A percentile compares a stretch with the other conserved stretches of the same genome.
phyloP scores from a whole-genome alignment of 2,329 filamentous ascomycete genomes.

The Graphiopsis chlorocephala region DNA sequence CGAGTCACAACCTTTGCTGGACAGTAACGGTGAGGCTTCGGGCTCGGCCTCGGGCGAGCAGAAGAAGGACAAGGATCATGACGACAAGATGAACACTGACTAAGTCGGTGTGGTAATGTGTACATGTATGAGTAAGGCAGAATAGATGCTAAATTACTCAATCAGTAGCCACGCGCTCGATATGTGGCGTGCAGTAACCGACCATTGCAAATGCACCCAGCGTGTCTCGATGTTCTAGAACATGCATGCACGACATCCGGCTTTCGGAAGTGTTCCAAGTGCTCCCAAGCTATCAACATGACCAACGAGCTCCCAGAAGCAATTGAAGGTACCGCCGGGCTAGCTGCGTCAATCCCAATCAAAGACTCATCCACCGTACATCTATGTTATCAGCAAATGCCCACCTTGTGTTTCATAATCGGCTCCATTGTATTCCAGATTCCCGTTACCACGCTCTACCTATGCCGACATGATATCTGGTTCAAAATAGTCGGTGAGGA shows the following conservation, averaged over 20 bases:
- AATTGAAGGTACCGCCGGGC: too few species aligned
- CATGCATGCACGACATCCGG: background rate
- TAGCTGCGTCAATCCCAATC: too few species aligned
- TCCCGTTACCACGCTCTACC: background rate
- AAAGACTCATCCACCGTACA: too few species aligned
- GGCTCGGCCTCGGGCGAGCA: conserved; percentile 19
- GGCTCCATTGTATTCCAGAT: too few species aligned
- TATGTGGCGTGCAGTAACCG: background rate
- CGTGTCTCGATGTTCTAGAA: background rate
- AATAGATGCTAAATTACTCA: conserved; percentile 5
- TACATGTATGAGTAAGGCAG: conserved; percentile 13
- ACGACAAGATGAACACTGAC: conserved; percentile 23
- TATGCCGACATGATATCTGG: background rate
- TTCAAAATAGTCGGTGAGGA: background rate
- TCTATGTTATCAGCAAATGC: too few species aligned
- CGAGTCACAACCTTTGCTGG: conserved; percentile 57
- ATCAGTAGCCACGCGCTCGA: background rate
- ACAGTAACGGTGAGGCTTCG: conserved; percentile 27
- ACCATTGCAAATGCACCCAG: background rate
- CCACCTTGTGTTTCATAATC: too few species aligned
- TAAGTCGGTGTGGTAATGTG: conserved; percentile 3
- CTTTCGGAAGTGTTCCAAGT: background rate
- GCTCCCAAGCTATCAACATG: too few species aligned
- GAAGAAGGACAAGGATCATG: conserved; percentile 19
- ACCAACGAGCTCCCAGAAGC: too few species aligned